These are phyloP conservation scores for Eucalyptus rudis DNA, from an alignment of 345 rosid species.

Conservation along the genomic window DNA sequence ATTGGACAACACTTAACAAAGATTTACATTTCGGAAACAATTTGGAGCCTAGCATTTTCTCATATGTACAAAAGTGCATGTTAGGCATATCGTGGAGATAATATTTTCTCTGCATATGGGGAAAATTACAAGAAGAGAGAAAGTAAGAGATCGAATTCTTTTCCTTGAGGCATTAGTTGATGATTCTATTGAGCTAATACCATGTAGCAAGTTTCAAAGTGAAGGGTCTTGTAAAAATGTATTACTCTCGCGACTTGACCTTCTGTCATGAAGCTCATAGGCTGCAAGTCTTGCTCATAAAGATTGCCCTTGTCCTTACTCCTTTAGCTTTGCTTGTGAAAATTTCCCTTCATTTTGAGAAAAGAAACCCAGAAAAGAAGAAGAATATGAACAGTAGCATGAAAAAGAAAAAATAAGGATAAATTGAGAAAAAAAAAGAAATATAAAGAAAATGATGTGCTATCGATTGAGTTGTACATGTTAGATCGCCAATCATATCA, in stretches of 20 bases:
- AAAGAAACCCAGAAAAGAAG: background rate
- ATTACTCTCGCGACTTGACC: background rate
- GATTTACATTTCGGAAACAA: background rate
- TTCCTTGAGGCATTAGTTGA: background rate
- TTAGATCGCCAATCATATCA: background rate
- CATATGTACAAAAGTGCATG: background rate
- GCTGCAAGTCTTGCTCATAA: background rate
- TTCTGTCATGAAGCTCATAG: background rate
- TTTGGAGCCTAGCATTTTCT: background rate
- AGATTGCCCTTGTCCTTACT: background rate
- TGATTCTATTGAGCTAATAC: background rate
- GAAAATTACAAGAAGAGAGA: too few species aligned
- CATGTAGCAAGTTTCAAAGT: background rate
- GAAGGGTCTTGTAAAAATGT: background rate
- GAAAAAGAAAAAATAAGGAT: background rate
- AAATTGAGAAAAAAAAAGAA: background rate
- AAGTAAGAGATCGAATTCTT: too few species aligned
- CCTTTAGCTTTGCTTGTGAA: background rate
- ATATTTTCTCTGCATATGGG: too few species aligned
- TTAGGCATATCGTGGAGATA: background rate
- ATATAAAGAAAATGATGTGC: background rate
- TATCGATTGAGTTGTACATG: background rate
- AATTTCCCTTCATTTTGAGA: background rate
- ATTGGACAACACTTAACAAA: background rate
- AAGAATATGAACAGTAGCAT: background rate